A percentile compares a stretch with the other conserved stretches of the same genome.
Conservation (phyloP, 75 land plant species). For the Picea glauca region DNA sequence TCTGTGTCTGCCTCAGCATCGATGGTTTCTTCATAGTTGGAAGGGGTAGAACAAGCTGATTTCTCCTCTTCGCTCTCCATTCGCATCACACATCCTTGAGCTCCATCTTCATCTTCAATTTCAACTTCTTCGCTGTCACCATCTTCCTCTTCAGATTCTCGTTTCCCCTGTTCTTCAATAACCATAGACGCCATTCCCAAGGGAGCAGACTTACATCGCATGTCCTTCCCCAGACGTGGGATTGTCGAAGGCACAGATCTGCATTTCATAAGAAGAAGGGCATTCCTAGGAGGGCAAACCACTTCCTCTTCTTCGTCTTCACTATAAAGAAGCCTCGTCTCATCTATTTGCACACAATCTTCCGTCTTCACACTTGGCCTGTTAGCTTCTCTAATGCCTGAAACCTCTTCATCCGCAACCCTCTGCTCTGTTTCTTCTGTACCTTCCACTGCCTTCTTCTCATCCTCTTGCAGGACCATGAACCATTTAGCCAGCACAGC, state of each 20-base stretch:
- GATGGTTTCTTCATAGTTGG: neutral
- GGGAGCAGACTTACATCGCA: constrained; percentile 78
- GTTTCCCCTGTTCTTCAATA: constrained; percentile 28
- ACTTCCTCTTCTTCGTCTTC: constrained; percentile 17
- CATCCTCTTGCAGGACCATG: constrained; percentile 49
- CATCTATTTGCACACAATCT: neutral
- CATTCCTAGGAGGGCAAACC: constrained; percentile 68
- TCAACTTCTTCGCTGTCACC: constrained; percentile 14
- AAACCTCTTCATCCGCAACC: constrained; percentile 12
- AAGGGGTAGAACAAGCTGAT: neutral
- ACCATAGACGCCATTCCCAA: constrained; percentile 45
- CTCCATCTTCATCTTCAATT: constrained; percentile 17
- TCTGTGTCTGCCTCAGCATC: neutral
- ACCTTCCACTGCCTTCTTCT: constrained; percentile 25
- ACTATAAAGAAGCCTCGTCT: neutral
- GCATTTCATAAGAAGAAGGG: constrained; percentile 72
- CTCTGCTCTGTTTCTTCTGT: constrained; percentile 11
- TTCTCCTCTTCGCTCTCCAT: constrained; percentile 2
- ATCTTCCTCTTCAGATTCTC: constrained; percentile 3
- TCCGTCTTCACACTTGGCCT: constrained; percentile 1
- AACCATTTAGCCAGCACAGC: constrained; percentile 61
- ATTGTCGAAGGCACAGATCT: constrained; percentile 72
- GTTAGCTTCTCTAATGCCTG: neutral
- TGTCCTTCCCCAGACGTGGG: constrained; percentile 41
- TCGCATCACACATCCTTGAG: neutral